Conservation (phyloP, 768 basidiomycete genomes). For the Amanita exitialis region DNA sequence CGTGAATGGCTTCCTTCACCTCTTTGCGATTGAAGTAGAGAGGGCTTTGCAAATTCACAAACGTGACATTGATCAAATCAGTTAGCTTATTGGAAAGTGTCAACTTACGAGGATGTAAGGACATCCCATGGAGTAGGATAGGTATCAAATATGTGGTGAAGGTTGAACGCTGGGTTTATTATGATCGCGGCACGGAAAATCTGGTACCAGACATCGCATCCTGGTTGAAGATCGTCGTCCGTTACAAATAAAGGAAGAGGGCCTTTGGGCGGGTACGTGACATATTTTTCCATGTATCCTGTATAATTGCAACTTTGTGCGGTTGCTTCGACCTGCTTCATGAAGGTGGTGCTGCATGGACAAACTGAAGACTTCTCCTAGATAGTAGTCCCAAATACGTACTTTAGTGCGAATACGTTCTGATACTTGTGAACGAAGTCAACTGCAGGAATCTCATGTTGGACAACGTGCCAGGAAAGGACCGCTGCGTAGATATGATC, state of each 20-base stretch:
- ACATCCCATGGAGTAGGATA: slow-evolving; percentile 72
- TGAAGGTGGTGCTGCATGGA: slow-evolving; percentile 43
- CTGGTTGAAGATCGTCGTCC: slow-evolving; percentile 31
- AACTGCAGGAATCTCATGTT: slow-evolving; percentile 62
- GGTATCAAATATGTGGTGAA: slow-evolving; percentile 72
- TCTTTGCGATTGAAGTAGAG: slow-evolving; percentile 63
- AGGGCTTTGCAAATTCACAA: slow-evolving; percentile 44
- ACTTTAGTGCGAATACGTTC: slow-evolving; percentile 73
- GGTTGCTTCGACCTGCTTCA: slow-evolving; percentile 42
- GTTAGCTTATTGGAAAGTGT: no score
- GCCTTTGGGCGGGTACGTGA: slow-evolving; percentile 59
- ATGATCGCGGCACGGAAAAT: slow-evolving; percentile 57
- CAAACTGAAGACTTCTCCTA: background rate
- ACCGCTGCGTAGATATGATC: slow-evolving; percentile 26
- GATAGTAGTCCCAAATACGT: slow-evolving; percentile 11
- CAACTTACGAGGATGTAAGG: slow-evolving; percentile 61
- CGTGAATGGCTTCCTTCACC: slow-evolving; percentile 65
- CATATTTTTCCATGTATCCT: slow-evolving; percentile 51
- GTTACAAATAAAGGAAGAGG: slow-evolving; percentile 56
- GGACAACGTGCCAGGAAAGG: slow-evolving; percentile 54
- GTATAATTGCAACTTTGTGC: slow-evolving; percentile 51
- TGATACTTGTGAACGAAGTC: slow-evolving; percentile 47
- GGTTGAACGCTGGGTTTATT: slow-evolving; percentile 68
- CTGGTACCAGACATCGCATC: slow-evolving; percentile 60
- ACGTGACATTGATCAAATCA: slow-evolving; percentile 28